Evolutionary conservation across 371 early-diverging fungal species (phyloP), one percentile per base, ranked within the genome.

Genomic region (Saksenaea vasiformis): DNA sequence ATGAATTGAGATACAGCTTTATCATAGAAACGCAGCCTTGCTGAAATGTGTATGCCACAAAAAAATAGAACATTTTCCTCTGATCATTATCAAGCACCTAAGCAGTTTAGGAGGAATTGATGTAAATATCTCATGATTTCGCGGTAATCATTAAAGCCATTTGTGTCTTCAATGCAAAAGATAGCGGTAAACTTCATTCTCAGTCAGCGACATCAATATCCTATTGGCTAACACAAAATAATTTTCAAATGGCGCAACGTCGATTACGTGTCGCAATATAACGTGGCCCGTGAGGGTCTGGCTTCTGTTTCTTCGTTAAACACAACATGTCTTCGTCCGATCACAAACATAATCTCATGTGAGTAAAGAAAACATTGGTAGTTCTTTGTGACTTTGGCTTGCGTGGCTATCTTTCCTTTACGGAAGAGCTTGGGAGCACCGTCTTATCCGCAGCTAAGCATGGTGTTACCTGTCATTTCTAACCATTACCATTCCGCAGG

Each of bases 341-440:
- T 41, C 65, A 65, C 37, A 67, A 67, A 58, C 54, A 57, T 44
- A 67, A 67, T 22, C 63, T 67, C 24, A 56, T 62, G 68, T 67
- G 62, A 67, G 68, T 67, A 39, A 22, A 7, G 19, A 22, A 7
- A 26, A 26, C 3, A 8, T 22, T 47, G 8, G 22, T 22, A 19
- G 3, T 4, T 22, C 17, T 17, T 9, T 24, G 51, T 47, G 26
- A 8, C 27, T 19, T 13, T 37, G 19, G 17, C 15, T 14, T 28
- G 31, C 19, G 22, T 31, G 31, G 13, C 2, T 4, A 3, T 3
- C 35, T 9, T 55, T 55, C 35, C 36, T 13, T 22, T 56, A 4
- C 19, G 15, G 13, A 22, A 24, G 54, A 15, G 54, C 14, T 14
- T 27, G 14, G 19, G 27, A 13, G 24, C 54, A 19, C 54, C n/a